A percentile compares a stretch with the other conserved stretches of the same genome.
Conservation (phyloP, 2,329 filamentous ascomycete genomes). For the Exophiala lecanii-corni region DNA sequence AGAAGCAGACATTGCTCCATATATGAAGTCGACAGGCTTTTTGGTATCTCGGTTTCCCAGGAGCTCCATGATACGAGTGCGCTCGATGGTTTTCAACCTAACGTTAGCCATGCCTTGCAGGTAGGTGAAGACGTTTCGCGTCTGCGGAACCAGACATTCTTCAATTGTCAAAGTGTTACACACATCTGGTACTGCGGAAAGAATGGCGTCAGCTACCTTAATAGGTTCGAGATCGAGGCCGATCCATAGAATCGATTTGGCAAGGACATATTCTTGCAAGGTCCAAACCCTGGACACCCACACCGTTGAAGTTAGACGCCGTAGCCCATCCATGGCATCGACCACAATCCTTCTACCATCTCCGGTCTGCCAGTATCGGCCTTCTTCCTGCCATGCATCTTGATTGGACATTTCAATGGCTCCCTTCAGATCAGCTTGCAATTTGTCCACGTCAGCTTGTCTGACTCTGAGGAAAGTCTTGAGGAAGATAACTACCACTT, state of each 20-base stretch:
- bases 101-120: not conserved
- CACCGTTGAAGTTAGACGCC: not conserved
- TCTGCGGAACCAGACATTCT: not conserved
- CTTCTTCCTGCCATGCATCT: not conserved
- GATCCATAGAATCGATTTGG: not conserved
- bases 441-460: not conserved
- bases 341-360: not conserved
- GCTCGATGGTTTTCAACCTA: not conserved
- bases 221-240: not conserved
- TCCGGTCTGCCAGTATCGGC: not conserved
- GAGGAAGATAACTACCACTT: not conserved
- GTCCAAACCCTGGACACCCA: not conserved
- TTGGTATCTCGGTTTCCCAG: not conserved
- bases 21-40: not conserved
- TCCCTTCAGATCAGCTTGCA: not conserved
- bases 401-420: not conserved
- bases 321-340: not conserved
- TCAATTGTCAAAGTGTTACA: not conserved
- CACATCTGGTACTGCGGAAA: not conserved
- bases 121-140: not conserved
- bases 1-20: not conserved
- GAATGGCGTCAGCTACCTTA: not conserved
- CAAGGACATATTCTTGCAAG: not conserved
- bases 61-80: not conserved
- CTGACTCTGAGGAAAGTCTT: not conserved